Conservation (phyloP, 2,329 filamentous ascomycete genomes). For the Diplocarpon mali region DNA sequence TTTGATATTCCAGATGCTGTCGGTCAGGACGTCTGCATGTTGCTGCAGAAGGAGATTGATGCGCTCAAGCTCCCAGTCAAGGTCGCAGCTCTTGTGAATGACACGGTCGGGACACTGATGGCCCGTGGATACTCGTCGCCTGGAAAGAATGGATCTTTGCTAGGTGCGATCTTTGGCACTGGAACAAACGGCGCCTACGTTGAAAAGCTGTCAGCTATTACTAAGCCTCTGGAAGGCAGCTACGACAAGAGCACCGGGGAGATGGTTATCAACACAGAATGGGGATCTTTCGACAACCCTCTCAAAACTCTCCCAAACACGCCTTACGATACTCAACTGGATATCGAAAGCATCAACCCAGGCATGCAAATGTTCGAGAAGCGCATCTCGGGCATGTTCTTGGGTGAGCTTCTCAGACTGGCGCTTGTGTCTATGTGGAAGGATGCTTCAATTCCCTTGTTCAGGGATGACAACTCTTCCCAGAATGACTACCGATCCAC, state of each 20-base stretch:
- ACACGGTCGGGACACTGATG: conserved; percentile 96
- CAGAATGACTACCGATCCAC: conserved; percentile 60
- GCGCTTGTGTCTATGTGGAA: conserved; percentile 63
- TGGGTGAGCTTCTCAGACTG: conserved; percentile 83
- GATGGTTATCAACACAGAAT: conserved; percentile 98
- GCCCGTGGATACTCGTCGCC: conserved; percentile 90
- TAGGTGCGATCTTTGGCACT: conserved; percentile 97
- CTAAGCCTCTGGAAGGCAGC: conserved; percentile 59
- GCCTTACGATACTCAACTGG: conserved; percentile 67
- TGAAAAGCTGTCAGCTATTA: conserved; percentile 78
- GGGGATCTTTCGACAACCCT: conserved; percentile 95
- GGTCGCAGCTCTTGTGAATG: conserved; percentile 93
- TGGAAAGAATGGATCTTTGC: conserved; percentile 71
- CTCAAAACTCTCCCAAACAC: conserved; percentile 82
- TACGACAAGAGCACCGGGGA: conserved; percentile 75
- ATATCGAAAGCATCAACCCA: conserved; percentile 74
- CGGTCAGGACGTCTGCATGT: conserved; percentile 84
- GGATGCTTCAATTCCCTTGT: conserved; percentile 55
- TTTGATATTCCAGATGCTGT: conserved; percentile 94
- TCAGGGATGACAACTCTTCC: conserved; percentile 64
- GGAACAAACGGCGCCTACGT: conserved; percentile 97
- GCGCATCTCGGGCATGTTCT: conserved; percentile 94
- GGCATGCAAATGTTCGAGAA: conserved; percentile 99
- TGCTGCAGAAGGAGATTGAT: conserved; percentile 86
- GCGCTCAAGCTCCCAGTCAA: conserved; percentile 75